Conservation (phyloP, 1,284 basidiomycete genomes). For the Phaffia rhodozyma region DNA sequence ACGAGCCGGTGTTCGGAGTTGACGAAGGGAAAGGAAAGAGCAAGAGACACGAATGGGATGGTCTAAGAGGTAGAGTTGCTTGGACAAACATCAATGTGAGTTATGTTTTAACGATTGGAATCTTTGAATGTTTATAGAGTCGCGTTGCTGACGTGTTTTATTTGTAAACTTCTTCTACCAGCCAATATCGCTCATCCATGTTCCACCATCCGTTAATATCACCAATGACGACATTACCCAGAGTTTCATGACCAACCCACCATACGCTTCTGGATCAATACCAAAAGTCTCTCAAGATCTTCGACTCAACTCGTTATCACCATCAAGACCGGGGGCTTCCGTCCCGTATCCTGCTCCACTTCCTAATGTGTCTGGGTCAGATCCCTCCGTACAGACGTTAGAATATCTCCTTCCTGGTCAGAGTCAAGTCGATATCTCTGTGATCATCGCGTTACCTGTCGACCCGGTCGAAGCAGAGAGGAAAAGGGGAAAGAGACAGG, state of each 20-base stretch:
- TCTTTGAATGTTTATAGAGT: background rate
- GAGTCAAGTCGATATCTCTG: background rate
- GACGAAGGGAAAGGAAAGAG: background rate
- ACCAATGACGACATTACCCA: background rate
- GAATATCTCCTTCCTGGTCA: background rate
- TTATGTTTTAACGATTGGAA: background rate
- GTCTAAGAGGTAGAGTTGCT: too few relatives aligned
- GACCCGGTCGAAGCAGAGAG: too few relatives aligned
- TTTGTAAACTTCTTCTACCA: background rate
- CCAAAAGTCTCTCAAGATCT: too few relatives aligned
- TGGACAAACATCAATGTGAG: constrained; percentile 1
- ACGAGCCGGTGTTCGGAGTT: background rate
- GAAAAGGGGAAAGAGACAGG: too few relatives aligned
- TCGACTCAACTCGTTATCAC: background rate
- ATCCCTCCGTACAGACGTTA: background rate
- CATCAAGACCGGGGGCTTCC: background rate
- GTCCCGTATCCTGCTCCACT: constrained; percentile 3
- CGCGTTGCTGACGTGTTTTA: background rate
- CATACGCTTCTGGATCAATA: background rate
- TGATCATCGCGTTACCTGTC: constrained; percentile 1
- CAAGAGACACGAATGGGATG: too few relatives aligned
- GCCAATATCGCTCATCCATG: background rate
- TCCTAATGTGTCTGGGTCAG: background rate
- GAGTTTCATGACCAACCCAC: background rate
- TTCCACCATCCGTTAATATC: background rate